Conservation (phyloP, 371 early-diverging fungal species). For the Rhizopus sp. region DNA sequence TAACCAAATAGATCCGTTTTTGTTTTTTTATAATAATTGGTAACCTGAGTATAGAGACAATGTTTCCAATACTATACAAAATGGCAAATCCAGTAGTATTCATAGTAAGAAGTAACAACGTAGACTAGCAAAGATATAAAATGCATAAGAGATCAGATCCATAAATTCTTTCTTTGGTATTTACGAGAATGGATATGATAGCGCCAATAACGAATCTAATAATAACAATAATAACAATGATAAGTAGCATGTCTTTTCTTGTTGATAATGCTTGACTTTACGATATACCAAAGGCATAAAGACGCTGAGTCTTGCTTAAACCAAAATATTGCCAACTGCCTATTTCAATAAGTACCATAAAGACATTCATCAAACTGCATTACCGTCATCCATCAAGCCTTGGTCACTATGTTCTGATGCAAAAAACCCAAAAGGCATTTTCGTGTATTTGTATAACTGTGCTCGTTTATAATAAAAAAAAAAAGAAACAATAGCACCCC, state of each 20-base stretch:
- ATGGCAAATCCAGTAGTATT: constrained; percentile 80
- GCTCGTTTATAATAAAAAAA: constrained; percentile 8
- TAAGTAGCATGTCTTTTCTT: background rate
- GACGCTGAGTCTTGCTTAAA: constrained; percentile 79
- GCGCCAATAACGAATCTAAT: constrained; percentile 73
- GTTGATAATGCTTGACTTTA: constrained; percentile 23
- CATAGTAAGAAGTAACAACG: constrained; percentile 60
- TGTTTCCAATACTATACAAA: constrained; percentile 87
- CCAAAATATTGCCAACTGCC: constrained; percentile 55
- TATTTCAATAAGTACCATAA: constrained; percentile 6
- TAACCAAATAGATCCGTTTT: background rate
- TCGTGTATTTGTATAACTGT: background rate
- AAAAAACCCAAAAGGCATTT: constrained; percentile 53
- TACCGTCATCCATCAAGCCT: constrained; percentile 54
- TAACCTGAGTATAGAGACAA: constrained; percentile 80
- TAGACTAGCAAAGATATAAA: constrained; percentile 49
- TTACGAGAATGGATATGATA: constrained; percentile 74
- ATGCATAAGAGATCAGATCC: constrained; percentile 3
- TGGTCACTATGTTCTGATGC: constrained; percentile 45
- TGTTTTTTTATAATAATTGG: background rate
- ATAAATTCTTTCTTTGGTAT: constrained; percentile 6
- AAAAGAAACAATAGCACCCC: constrained; percentile 1
- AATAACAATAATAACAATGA: constrained; percentile 2
- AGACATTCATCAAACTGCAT: background rate
- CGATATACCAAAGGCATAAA: constrained; percentile 89